Base-by-base conservation (phyloP, 2,329 filamentous ascomycete species). In the Aureobasidium mangrovei region DNA sequence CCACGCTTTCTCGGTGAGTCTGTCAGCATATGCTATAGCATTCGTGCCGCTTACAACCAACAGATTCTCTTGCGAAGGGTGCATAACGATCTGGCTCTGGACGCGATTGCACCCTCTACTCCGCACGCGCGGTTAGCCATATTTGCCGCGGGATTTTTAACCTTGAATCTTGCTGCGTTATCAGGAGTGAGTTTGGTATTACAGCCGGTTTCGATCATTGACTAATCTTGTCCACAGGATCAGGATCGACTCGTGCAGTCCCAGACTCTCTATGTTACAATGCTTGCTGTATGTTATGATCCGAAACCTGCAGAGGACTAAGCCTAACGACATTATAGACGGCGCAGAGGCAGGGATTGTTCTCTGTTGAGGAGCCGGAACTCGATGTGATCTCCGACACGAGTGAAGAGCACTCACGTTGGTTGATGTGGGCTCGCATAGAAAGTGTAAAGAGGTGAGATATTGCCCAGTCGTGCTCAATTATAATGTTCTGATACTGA, bases 381-480 rank as follows among this genome's bases (percentile, higher is more conserved):
- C 70, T 76, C 26, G 72, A 74, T 28, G 65, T 69, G 4, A 67
- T 5, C 63, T 70, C 53, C 5, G 35, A 35, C 29, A 41, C 46
- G 71, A 75, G 57, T 67, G 73, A 33, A 72, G 77, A 46, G 63
- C 68, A 27, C 65, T 26, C 39, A 35, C 51, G 70, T 59, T 79
- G 77, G 77, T 76, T 74, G 59, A 72, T 74, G 2, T 79, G 77
- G 77, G 70, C 72, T 57, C 73, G 74, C 46, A 69, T 78, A 6
- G 77, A 79, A 62, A 77, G 74, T 44, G 69, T 69, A 0, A 78
- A 78, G 60, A 69, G 75, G 65, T 65, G 41, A 46, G 59, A 9
- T n/a, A 28, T 39, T 39, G 35, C n/a, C 39, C 9, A 44, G 18
- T 4, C 2, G 35, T 38, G 18, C 18, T 18, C 18, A 18, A 18